These are phyloP conservation scores for Herpetospermum pedunculosum DNA, from an alignment of 306 rosid species.

Conservation along the genomic window DNA sequence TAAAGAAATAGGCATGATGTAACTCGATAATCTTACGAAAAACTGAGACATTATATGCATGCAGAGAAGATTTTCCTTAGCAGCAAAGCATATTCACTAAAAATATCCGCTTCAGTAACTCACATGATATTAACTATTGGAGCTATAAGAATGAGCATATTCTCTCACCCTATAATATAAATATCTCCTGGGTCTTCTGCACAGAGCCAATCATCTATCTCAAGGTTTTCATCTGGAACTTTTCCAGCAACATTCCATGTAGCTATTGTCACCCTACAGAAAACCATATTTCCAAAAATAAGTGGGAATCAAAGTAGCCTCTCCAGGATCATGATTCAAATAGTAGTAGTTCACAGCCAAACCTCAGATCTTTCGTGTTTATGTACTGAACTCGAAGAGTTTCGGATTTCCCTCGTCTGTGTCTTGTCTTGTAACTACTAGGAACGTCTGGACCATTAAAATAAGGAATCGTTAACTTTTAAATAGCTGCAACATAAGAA, in stretches of 20 bases:
- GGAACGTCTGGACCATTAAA: conserved; percentile 40
- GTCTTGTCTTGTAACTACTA: conserved; percentile 33
- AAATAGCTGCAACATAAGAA: neutral
- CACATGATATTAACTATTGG: neutral
- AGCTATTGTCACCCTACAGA: conserved; percentile 64
- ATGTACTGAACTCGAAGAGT: conserved; percentile 93
- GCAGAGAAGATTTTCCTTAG: neutral
- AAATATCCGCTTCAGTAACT: neutral
- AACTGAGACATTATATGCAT: neutral
- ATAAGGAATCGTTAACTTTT: conserved; percentile 10
- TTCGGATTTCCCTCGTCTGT: conserved; percentile 91
- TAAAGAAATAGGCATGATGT: neutral
- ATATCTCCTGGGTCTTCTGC: conserved; percentile 63
- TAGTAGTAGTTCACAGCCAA: conserved; percentile 13
- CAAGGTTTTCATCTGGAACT: conserved; percentile 56
- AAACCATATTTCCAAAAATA: conserved; percentile 17
- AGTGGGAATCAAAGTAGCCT: conserved; percentile 12
- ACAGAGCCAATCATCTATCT: conserved; percentile 80
- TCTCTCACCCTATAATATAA: conserved; percentile 76
- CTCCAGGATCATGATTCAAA: conserved; percentile 10
- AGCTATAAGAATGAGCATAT: neutral
- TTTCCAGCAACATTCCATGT: conserved; percentile 95
- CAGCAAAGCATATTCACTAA: neutral
- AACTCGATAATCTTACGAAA: neutral
- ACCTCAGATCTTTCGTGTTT: conserved; percentile 86